Conservation (phyloP, 345 rosid genomes). For the Arabidopsis arenosa region DNA sequence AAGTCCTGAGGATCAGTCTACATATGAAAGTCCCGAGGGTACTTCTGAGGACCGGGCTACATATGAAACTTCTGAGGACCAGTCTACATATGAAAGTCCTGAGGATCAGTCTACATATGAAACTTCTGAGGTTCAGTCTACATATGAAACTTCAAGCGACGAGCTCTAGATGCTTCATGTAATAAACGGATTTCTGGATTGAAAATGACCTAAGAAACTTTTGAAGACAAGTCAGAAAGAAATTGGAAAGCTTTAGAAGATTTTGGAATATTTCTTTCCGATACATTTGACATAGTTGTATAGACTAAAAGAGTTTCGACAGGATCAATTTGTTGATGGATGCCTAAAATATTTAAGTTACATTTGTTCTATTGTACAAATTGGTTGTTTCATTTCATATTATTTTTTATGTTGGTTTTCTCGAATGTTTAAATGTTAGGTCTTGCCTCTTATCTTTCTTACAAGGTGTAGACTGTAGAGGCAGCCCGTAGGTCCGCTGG, state of each 20-base stretch:
- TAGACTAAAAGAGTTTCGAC: slow-evolving; percentile 32
- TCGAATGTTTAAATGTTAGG: no score
- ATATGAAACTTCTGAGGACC: not conserved
- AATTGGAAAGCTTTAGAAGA: slow-evolving; percentile 10
- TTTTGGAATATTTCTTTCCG: slow-evolving; percentile 21
- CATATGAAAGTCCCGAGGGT: not conserved
- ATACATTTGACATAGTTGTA: slow-evolving; percentile 38
- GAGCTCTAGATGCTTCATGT: slow-evolving; percentile 29
- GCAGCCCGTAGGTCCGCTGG: no score
- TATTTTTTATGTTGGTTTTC: not conserved
- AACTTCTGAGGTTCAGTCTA: not conserved
- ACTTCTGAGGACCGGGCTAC: not conserved
- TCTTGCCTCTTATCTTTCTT: no score
- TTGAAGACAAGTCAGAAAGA: not conserved
- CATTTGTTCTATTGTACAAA: slow-evolving; percentile 1
- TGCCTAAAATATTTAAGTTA: not conserved
- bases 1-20: not conserved
- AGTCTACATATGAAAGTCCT: not conserved
- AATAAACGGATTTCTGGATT: not conserved
- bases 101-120: not conserved
- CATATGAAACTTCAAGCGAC: slow-evolving; percentile 32
- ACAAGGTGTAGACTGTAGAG: no score
- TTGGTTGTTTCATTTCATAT: not conserved
- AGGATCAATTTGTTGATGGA: slow-evolving; percentile 1
- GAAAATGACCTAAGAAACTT: not conserved